Percentiles rank a stretch among this genome's conserved stretches.
Evolutionary conservation across 2,329 filamentous ascomycete species (phyloP).

Genomic region (Elsinoe perseae): DNA sequence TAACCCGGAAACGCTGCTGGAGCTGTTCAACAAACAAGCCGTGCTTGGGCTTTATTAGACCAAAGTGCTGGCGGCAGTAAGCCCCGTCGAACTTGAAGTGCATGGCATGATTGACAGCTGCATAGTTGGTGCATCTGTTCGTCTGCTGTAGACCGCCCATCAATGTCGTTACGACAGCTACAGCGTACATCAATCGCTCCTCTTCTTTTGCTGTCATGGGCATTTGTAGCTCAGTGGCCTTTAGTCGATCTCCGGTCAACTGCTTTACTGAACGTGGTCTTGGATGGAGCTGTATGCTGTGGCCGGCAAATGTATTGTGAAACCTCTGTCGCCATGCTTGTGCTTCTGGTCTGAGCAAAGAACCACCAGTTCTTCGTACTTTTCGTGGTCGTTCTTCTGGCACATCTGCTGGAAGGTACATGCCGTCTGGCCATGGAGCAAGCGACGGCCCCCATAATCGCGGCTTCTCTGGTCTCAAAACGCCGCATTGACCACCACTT

Average conservation of each 20-base stretch:
- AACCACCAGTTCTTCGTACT: not conserved
- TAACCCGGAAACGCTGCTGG: constrained; percentile 56
- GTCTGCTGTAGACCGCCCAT: constrained; percentile 32
- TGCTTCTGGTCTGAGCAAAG: not conserved
- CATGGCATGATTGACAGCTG: constrained; percentile 33
- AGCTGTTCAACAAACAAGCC: constrained; percentile 38
- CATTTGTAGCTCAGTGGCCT: constrained; percentile 2
- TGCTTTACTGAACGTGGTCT: not conserved
- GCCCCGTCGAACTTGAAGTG: constrained; percentile 32
- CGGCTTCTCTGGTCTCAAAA: not conserved
- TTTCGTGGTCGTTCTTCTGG: not conserved
- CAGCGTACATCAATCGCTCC: constrained; percentile 27
- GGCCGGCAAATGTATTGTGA: not conserved
- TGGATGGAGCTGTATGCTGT: not conserved
- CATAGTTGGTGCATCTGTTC: constrained; percentile 32
- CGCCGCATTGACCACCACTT: not conserved
- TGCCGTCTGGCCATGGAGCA: not conserved
- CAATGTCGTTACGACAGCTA: constrained; percentile 28
- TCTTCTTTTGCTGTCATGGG: constrained; percentile 23
- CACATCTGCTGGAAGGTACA: not conserved
- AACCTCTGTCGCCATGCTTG: not conserved
- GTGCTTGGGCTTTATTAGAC: constrained; percentile 22
- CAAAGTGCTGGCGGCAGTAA: constrained; percentile 35
- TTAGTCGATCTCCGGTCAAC: constrained; percentile 21
- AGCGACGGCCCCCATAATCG: not conserved